These are phyloP conservation scores for Bonia amplexicaulis DNA, from an alignment of 176 grass and related monocot genomes.

Conservation along the genomic window DNA sequence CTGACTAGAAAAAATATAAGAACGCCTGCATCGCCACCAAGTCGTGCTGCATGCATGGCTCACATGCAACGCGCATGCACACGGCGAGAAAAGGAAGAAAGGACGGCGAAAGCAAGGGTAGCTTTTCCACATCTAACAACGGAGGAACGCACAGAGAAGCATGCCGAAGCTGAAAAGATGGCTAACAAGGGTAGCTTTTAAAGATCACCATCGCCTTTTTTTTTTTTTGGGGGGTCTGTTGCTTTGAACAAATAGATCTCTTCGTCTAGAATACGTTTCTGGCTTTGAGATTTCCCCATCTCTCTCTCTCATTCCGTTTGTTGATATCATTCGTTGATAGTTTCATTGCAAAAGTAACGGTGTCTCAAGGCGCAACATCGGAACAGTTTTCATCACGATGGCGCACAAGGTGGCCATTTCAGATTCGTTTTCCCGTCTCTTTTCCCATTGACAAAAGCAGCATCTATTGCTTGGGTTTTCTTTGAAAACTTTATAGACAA, in stretches of 20 bases:
- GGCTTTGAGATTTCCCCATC: not conserved
- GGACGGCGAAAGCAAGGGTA: not conserved
- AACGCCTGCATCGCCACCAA: not conserved
- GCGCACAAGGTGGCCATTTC: not conserved
- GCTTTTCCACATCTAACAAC: not conserved
- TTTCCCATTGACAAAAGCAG: not conserved
- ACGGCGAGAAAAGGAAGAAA: not conserved
- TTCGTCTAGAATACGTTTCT: not conserved
- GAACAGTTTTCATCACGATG: not conserved
- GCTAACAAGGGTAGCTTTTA: no score
- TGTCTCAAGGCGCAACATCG: not conserved
- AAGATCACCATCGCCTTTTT: not conserved
- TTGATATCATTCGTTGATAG: not conserved
- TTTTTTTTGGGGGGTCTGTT: not conserved
- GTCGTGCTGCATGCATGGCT: not conserved
- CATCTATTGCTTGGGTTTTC: not conserved
- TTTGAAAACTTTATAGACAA: not conserved
- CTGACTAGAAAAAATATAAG: not conserved
- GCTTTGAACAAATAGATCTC: not conserved
- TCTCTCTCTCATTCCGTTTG: not conserved
- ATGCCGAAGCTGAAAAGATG: no score
- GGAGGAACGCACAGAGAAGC: not conserved
- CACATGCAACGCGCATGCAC: conserved; percentile 33
- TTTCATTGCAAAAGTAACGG: not conserved
- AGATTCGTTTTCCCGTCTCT: not conserved